Percentiles rank a stretch among this genome's conserved stretches.
Conservation (phyloP, 2,329 filamentous ascomycete genomes). For the Plenodomus biglobosus region DNA sequence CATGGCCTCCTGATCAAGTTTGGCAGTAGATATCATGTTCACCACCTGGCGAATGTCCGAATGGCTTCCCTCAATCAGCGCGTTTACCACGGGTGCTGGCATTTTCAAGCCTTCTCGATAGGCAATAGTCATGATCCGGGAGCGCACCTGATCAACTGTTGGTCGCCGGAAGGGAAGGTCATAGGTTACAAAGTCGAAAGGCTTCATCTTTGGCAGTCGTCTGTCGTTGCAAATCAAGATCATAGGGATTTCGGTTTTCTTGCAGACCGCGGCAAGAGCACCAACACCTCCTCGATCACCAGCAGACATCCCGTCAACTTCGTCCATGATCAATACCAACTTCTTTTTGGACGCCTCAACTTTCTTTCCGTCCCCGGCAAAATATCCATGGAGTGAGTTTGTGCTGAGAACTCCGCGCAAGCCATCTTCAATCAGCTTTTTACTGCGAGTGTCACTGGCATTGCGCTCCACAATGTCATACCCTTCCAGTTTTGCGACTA, state of each 20-base stretch:
- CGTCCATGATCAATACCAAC: conserved; percentile 95
- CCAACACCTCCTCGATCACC: conserved; percentile 95
- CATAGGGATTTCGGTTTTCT: conserved; percentile 90
- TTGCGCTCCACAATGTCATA: conserved; percentile 95
- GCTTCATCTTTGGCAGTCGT: conserved; percentile 93
- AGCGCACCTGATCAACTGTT: conserved; percentile 86
- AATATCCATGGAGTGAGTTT: conserved; percentile 88
- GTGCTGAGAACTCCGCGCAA: conserved; percentile 92
- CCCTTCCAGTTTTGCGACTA: conserved; percentile 88
- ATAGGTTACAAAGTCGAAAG: conserved; percentile 83
- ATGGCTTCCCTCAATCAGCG: conserved; percentile 91
- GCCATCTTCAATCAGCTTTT: conserved; percentile 87
- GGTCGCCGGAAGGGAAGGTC: conserved; percentile 88
- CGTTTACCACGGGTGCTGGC: conserved; percentile 79
- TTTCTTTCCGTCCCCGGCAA: conserved; percentile 78
- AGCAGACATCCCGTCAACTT: conserved; percentile 98
- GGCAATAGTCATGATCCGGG: conserved; percentile 91
- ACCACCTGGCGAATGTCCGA: conserved; percentile 97
- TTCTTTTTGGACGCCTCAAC: conserved; percentile 85
- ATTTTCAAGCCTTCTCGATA: conserved; percentile 89
- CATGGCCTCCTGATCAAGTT: conserved; percentile 79
- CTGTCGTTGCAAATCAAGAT: conserved; percentile 99
- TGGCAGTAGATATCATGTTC: conserved; percentile 96
- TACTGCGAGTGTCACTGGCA: conserved; percentile 92
- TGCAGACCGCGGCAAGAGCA: conserved; percentile 90